Evolutionary conservation across 768 basidiomycete species (phyloP).

Genomic region (Kondoa subrosea): DNA sequence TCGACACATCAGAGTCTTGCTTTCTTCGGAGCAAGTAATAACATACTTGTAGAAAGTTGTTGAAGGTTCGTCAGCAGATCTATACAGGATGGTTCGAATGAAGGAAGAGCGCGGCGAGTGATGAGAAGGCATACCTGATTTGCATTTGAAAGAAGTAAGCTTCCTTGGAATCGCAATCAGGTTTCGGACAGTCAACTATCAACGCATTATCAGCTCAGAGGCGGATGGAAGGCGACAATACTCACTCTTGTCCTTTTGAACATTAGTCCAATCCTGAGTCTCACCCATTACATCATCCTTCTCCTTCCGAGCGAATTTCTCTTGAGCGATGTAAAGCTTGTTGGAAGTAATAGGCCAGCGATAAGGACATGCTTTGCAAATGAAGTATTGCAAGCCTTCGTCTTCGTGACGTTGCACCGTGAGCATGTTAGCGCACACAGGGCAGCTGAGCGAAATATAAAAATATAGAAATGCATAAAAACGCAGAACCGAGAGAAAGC

Average conservation of each 20-base stretch:
- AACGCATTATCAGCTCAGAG: background rate
- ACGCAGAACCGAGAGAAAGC: background rate
- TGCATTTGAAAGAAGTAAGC: constrained; percentile 95
- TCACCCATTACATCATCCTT: constrained; percentile 83
- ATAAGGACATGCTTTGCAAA: constrained; percentile 83
- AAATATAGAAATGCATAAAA: background rate
- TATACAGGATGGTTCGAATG: background rate
- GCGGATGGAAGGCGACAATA: background rate
- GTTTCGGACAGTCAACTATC: constrained; percentile 33
- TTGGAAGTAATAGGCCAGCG: constrained; percentile 71
- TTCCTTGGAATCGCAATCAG: constrained; percentile 64
- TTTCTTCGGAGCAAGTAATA: background rate
- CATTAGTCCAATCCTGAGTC: constrained; percentile 22
- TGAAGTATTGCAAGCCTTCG: constrained; percentile 68
- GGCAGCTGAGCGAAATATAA: constrained; percentile 40
- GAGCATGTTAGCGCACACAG: constrained; percentile 77
- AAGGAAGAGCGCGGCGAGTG: constrained; percentile 9
- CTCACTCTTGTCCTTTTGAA: constrained; percentile 21
- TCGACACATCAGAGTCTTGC: background rate
- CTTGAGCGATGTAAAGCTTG: constrained; percentile 67
- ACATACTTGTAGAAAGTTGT: constrained; percentile 29
- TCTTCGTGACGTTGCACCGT: constrained; percentile 53
- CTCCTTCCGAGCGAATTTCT: constrained; percentile 72
- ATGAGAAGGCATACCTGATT: constrained; percentile 63
- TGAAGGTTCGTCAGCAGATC: constrained; percentile 24